Evolutionary conservation across 768 basidiomycete species (phyloP).

Genomic region (Amanita jacksonii): DNA sequence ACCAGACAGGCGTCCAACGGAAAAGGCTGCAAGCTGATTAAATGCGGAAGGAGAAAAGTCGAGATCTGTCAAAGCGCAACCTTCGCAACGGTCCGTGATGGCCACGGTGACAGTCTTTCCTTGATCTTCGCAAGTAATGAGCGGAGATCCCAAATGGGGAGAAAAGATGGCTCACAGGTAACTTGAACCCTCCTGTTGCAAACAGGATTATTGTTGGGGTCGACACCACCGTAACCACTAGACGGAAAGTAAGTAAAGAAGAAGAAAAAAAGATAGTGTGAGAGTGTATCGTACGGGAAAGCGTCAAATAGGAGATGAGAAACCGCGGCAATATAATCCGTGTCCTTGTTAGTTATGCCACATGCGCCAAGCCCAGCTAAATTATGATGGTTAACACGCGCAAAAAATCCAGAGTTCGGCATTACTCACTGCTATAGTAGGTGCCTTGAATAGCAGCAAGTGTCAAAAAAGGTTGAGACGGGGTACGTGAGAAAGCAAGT

Average conservation of each 20-base stretch:
- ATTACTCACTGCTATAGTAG: constrained; percentile 40
- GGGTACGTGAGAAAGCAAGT: not conserved
- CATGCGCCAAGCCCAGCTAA: constrained; percentile 56
- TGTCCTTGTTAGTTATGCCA: constrained; percentile 44
- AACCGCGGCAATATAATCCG: constrained; percentile 48
- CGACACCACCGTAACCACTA: constrained; percentile 44
- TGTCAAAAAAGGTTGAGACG: not conserved
- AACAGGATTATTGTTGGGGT: constrained; percentile 73
- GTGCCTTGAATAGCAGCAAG: constrained; percentile 29
- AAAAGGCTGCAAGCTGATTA: constrained; percentile 27
- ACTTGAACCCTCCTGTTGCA: constrained; percentile 41
- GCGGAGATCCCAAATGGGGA: constrained; percentile 4
- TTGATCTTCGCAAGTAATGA: constrained; percentile 28
- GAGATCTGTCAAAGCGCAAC: constrained; percentile 40
- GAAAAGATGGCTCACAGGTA: constrained; percentile 34
- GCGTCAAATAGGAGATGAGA: constrained; percentile 45
- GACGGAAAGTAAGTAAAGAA: constrained; percentile 3
- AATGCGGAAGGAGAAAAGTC: constrained; percentile 62
- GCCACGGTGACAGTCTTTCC: constrained; percentile 39
- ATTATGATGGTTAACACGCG: constrained; percentile 7
- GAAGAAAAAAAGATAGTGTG: not conserved
- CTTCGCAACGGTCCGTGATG: constrained; percentile 56
- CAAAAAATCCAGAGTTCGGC: no score
- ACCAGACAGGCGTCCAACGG: constrained; percentile 40
- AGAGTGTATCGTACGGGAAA: constrained; percentile 40